Base-by-base conservation (phyloP, 225 moss, liverwort and hornwort genomes). In the Antitrichia curtipendula region DNA sequence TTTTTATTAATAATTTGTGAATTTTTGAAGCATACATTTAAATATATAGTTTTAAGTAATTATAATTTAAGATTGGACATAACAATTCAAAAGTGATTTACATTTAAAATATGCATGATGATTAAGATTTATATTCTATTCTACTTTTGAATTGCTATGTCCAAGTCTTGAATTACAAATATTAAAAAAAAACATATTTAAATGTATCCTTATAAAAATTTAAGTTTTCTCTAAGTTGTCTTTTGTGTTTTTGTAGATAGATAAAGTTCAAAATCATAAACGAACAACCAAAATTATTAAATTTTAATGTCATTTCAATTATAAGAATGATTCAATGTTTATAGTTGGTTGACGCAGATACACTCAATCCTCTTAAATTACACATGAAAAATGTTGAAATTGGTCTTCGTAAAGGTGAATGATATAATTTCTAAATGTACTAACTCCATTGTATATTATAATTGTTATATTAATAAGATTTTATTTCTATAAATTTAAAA, bases 311-410 rank as follows among this genome's bases (percentile, higher is more conserved):
- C 3, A 19, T 13, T 31, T 80, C 21, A 62, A 71, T 22, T 87
- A 36, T 5, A 87, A 49, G 1, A 63, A 54, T 87, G 41, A 89
- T 83, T 70, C 47, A 12, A 62, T 69, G 41, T 41, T 34, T 86
- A 60, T 75, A 93, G 93, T 88, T 93, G 52, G 54, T 88, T 88
- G 92, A 92, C 11, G 50, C 54, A 85, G 58, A 76, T 69, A 71
- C 56, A 60, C 89, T 93, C 9, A 70, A 80, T 85, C 82, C 76
- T 38, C 88, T 93, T 11, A 88, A 87, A 88, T 31, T 16, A 72
- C 80, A 90, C 19, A 88, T 92, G 92, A 92, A 92, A 88, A 80
- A 91, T 74, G 93, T n/a, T 50, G 92, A 93, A 89, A 87, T 88
- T n/a, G 88, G 87, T 50, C 58, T 59, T 13, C 85, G 93, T 28